Evolutionary conservation across 1,139 yeast species (phyloP), one percentile per base, ranked within the genome.

Genomic region (Kodamaea anthophila): DNA sequence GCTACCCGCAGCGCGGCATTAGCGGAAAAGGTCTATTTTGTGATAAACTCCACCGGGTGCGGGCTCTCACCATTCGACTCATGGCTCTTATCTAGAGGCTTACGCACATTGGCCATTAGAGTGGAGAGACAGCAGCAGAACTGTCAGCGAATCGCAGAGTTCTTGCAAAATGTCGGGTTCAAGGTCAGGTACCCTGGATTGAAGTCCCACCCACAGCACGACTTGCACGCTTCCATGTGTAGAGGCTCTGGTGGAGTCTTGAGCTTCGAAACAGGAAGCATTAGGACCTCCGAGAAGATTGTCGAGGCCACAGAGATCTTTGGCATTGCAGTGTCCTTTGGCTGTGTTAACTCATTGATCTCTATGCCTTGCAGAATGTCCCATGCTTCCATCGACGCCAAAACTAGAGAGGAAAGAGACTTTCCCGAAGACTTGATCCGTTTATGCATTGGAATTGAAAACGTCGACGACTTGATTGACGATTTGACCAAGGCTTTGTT

Each of bases 361-460:
- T 82, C 93, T 27, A 74, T 87, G 81, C 96, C 96, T 9, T 85
- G 96, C 56, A 76, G 76, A 55, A 87, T 87, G 96, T 84, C 95
- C 3, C 96, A 87, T 51, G 96, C 96, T n/a, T 80, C 95, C 5
- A 87, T 88, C 41, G 96, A 86, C 48, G 81, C 87, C 21, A 77
- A 83, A 47, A 79, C 87, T 6, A 73, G 96, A 53, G 78, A 79
- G 36, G 94, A 83, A 55, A 73, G 96, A 50, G 86, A 79, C 23
- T 78, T 87, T 59, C 96, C 96, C 2, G 96, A 87, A 55, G 96
- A 88, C 53, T 65, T 87, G 48, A 77, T 87, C 46, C 70, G 96
- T 45, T 69, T 87, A 36, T 87, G 96, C 53, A 79, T 87, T 31
- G 96, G 96, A 34, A 87, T 83, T 38, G 94, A 83, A 50, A 74